Base-by-base conservation (phyloP, 2,329 filamentous ascomycete species). In the Pseudocercospora vitis region DNA sequence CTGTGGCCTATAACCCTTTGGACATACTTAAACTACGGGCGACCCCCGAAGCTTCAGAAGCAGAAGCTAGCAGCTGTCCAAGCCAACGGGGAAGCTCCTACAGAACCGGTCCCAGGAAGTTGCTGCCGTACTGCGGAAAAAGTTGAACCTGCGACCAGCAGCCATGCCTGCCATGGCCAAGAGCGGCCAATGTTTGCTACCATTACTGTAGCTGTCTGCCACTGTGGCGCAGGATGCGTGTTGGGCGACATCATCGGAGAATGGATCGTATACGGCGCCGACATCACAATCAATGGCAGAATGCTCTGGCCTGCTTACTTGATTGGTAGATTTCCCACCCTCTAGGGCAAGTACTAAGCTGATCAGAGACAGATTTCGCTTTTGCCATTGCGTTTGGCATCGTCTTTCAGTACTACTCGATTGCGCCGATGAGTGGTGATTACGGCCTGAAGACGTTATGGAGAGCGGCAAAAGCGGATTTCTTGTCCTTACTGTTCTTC, bases 171-270 rank as follows among this genome's bases (percentile, higher is more conserved):
- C 32, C 14, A 53, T 26, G 21, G 21, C 31, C 39, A 56, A 31
- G 33, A 45, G n/a, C 42, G 62, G 12, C 61, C 62, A 4, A 56
- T 63, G 48, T 61, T 53, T 32, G 65, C 65, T 1, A 69, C 64
- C 5, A 50, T 68, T n/a, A 56, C 56, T 16, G 57, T 70, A 12
- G 67, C 49, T 31, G 64, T 67, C 37, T 67, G 57, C 40, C 67
- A 70, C 47, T 70, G 67, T 52, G 67, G 67, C 21, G 67, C 67
- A 4, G 67, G 66, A 14, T 70, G 67, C 53, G 61, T 69, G 3
- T 56, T 70, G 2, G 67, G 67, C 24, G 67, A 69, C 48, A 51
- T 70, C n/a, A 58, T 69, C 16, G 67, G 67, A 42, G 67, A 69
- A 54, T 69, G 67, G 67, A 47, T 69, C 9, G 63, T 69, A n/a